These are phyloP conservation scores for Pistacia atlantica DNA, from an alignment of 345 rosid species.

Conservation along the genomic window DNA sequence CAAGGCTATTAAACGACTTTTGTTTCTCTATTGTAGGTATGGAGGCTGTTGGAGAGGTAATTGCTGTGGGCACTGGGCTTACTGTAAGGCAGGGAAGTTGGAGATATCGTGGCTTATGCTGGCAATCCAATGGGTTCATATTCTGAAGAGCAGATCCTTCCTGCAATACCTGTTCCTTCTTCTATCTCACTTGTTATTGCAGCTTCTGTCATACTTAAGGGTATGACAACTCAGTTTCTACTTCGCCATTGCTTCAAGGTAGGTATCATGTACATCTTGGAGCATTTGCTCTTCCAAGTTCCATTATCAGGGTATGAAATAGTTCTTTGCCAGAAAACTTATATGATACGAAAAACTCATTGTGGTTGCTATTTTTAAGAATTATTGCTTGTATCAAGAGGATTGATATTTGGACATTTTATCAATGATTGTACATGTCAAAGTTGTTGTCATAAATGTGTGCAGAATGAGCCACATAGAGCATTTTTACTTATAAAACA, in stretches of 20 bases:
- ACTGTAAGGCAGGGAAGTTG: constrained; percentile 61
- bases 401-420: too few relatives aligned
- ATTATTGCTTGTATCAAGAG: not conserved
- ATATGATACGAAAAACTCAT: not conserved
- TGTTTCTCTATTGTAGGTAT: constrained; percentile 44
- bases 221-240: constrained; percentile 85
- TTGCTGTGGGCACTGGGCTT: constrained; percentile 80
- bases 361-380: not conserved
- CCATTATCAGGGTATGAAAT: not conserved
- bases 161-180: constrained; percentile 87
- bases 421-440: constrained; percentile 4
- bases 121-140: constrained; percentile 77
- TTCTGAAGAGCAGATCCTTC: constrained; percentile 89
- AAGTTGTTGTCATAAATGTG: not conserved
- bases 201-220: constrained; percentile 82
- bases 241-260: constrained; percentile 86
- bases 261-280: constrained; percentile 9
- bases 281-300: not conserved
- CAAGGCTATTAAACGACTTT: not conserved
- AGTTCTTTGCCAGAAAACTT: not conserved
- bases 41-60: constrained; percentile 94
- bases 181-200: constrained; percentile 69
- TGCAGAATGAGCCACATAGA: not conserved
- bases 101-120: constrained; percentile 89
- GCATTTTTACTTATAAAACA: not conserved